Evolutionary conservation across 2,329 filamentous ascomycete genomes (phyloP).

Genomic region (Pseudocercospora macadamiae): DNA sequence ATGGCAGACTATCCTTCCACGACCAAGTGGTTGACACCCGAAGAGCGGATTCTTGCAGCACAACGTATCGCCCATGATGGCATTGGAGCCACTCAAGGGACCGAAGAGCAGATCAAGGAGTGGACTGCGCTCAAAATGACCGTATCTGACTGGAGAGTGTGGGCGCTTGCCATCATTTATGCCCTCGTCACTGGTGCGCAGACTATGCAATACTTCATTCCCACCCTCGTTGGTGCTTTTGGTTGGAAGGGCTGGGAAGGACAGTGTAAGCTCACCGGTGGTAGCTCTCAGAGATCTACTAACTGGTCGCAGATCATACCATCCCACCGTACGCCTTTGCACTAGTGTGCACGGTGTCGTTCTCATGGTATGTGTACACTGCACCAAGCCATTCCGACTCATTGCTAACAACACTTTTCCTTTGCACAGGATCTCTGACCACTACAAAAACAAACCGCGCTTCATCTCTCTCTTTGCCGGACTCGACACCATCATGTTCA

Average conservation of each 20-base stretch:
- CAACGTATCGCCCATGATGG: constrained; percentile 55
- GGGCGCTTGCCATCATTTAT: constrained; percentile 59
- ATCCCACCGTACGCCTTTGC: constrained; percentile 16
- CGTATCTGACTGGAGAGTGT: constrained; percentile 54
- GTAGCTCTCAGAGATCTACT: constrained; percentile 37
- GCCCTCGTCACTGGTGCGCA: constrained; percentile 57
- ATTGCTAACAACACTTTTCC: too few relatives aligned
- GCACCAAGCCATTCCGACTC: too few relatives aligned
- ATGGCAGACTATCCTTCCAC: constrained; percentile 57
- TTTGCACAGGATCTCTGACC: constrained; percentile 3
- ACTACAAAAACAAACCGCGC: constrained; percentile 6
- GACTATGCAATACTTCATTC: constrained; percentile 68
- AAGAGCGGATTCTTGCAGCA: constrained; percentile 58
- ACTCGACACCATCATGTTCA: constrained; percentile 11
- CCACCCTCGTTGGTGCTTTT: constrained; percentile 64
- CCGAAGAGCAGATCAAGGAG: constrained; percentile 42
- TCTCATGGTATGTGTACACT: constrained; percentile 1
- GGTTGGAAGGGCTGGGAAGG: constrained; percentile 37
- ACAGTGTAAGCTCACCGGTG: constrained; percentile 36
- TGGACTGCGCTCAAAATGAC: constrained; percentile 54
- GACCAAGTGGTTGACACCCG: constrained; percentile 55
- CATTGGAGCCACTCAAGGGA: constrained; percentile 6
- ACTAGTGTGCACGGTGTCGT: constrained; percentile 2
- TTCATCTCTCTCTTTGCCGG: constrained; percentile 10
- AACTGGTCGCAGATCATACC: constrained; percentile 6